These are phyloP conservation scores for Withania somnifera DNA, from an alignment of 305 asterid genomes.

Conservation along the genomic window DNA sequence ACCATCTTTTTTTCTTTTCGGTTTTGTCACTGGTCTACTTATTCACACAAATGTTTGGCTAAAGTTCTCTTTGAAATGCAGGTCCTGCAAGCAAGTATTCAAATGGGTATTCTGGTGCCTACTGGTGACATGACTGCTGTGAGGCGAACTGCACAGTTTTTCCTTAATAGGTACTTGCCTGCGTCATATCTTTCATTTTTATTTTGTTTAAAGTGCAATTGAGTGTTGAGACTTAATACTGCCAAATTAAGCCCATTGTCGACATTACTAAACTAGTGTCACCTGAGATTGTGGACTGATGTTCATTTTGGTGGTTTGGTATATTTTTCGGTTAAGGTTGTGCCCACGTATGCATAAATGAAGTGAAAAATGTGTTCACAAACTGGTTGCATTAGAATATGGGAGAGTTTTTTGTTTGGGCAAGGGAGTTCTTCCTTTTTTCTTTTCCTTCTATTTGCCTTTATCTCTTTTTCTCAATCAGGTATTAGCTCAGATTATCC, in stretches of 20 bases:
- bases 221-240: not conserved
- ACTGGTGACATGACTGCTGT: slow-evolving; percentile 98
- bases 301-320: not conserved
- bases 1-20: not conserved
- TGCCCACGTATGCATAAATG: not conserved
- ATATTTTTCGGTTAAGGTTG: not conserved
- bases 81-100: slow-evolving; percentile 92
- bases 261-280: not conserved
- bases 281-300: not conserved
- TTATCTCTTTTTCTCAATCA: not conserved
- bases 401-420: not conserved
- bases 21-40: not conserved
- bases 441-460: not conserved
- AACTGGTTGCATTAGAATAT: not conserved
- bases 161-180: slow-evolving; percentile 65
- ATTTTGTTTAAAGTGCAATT: not conserved
- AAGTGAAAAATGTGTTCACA: not conserved
- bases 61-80: slow-evolving; percentile 20
- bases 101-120: slow-evolving; percentile 97
- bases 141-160: slow-evolving; percentile 91
- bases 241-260: not conserved
- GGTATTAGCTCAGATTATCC: not conserved
- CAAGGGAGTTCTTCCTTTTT: too few species aligned
- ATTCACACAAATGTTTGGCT: not conserved
- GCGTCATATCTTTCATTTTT: not conserved